phyloP scores from a whole-genome alignment of 768 basidiomycete species.

The Kondoa subrosea region DNA sequence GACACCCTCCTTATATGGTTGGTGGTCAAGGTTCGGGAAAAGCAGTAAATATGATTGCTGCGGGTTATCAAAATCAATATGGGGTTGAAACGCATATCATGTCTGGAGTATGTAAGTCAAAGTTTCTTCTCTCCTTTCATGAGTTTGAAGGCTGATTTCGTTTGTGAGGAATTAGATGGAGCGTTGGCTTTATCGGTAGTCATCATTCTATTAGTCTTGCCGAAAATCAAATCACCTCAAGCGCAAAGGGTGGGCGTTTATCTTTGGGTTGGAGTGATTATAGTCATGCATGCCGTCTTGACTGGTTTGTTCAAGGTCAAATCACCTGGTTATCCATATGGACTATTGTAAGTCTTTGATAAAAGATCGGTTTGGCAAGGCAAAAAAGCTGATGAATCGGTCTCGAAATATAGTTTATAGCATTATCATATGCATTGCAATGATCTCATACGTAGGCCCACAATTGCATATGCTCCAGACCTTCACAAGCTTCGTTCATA shows the following conservation, averaged over 20 bases:
- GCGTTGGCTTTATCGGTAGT: slow-evolving; percentile 62
- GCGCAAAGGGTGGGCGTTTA: slow-evolving; percentile 76
- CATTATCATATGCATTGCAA: too few species aligned
- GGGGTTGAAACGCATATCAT: slow-evolving; percentile 87
- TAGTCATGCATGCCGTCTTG: slow-evolving; percentile 72
- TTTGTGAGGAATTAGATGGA: slow-evolving; percentile 45
- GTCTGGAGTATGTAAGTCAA: slow-evolving; percentile 58
- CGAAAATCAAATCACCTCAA: slow-evolving; percentile 46
- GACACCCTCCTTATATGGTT: slow-evolving; percentile 50
- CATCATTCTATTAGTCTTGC: slow-evolving; percentile 50
- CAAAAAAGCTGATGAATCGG: too few species aligned
- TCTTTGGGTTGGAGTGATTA: slow-evolving; percentile 64
- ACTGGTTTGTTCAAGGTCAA: slow-evolving; percentile 77
- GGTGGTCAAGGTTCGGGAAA: slow-evolving; percentile 40
- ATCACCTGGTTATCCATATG: slow-evolving; percentile 44
- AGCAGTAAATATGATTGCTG: slow-evolving; percentile 50
- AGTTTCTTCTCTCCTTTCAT: neutral
- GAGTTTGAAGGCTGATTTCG: neutral
- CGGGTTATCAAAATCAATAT: slow-evolving; percentile 72
- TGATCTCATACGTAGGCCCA: too few species aligned
- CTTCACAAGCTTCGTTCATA: too few species aligned
- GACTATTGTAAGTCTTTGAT: slow-evolving; percentile 12
- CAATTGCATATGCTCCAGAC: too few species aligned
- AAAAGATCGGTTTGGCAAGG: neutral
- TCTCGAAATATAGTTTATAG: too few species aligned